These are phyloP conservation scores for Cudoniella acicularis DNA, from an alignment of 495 filamentous ascomycete genomes.

Conservation along the genomic window DNA sequence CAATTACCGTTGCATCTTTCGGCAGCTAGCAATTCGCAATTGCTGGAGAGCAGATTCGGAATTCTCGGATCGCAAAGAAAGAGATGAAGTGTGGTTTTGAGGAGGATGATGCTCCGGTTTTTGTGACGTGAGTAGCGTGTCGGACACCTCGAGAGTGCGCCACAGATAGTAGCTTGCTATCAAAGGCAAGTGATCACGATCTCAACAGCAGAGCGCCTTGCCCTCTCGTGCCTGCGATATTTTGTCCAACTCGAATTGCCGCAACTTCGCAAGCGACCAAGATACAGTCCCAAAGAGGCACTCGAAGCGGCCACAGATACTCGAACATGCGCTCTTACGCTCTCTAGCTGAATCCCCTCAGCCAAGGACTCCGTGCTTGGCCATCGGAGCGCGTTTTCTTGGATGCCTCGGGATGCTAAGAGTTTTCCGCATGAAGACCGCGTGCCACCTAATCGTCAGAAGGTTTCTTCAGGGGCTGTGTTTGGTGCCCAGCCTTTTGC, in stretches of 20 bases:
- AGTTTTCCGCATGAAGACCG: conserved; percentile 1
- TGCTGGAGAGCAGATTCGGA: no score
- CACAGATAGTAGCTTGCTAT: no score
- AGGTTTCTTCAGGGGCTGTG: not conserved
- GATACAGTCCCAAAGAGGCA: not conserved
- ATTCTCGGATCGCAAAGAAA: not conserved
- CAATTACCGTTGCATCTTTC: not conserved
- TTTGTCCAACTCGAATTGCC: no score
- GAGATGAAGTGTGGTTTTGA: not conserved
- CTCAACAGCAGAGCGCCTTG: no score
- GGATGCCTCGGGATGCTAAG: conserved; percentile 4
- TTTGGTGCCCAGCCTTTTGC: not conserved
- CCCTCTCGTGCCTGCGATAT: no score
- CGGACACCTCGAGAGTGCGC: not conserved
- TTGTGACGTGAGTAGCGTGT: not conserved
- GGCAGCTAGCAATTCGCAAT: not conserved
- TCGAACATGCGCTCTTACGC: not conserved
- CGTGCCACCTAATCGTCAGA: not conserved
- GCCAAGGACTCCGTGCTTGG: conserved; percentile 13
- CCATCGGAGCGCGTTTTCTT: conserved; percentile 13
- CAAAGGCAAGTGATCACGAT: no score
- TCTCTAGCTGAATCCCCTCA: not conserved
- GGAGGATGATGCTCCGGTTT: not conserved
- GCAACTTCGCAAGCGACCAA: not conserved
- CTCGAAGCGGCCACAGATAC: not conserved